Conservation (phyloP, 768 basidiomycete species). For the Boletellus emodensis region DNA sequence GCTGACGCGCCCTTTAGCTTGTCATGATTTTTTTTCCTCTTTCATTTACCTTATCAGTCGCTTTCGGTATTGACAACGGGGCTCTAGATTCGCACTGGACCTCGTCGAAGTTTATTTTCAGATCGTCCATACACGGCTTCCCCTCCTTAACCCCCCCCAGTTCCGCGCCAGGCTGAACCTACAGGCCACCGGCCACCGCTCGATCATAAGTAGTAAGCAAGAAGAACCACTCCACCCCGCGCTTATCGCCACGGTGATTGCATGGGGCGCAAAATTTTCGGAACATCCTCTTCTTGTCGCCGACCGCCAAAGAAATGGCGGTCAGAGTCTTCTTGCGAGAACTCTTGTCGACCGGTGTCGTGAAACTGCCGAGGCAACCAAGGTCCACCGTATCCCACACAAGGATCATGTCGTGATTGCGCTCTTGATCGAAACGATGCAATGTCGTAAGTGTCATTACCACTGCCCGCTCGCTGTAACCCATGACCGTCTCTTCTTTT, state of each 20-base stretch:
- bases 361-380: conserved; percentile 82
- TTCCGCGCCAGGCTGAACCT: conserved; percentile 71
- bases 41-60: conserved; percentile 29
- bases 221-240: conserved; percentile 60
- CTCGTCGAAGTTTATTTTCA: conserved; percentile 95
- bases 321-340: conserved; percentile 75
- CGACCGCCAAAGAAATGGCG: conserved; percentile 66
- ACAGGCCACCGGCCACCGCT: conserved; percentile 25
- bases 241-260: conserved; percentile 80
- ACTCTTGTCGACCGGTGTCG: conserved; percentile 75
- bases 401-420: conserved; percentile 80
- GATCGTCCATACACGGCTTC: conserved; percentile 83
- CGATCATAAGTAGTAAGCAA: conserved; percentile 18
- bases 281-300: conserved; percentile 81
- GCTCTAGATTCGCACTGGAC: conserved; percentile 81
- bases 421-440: conserved; percentile 76
- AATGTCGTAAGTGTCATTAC: conserved; percentile 70
- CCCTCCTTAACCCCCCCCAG: conserved; percentile 78
- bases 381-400: conserved; percentile 77
- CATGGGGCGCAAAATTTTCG: conserved; percentile 92
- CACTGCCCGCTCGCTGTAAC: neutral
- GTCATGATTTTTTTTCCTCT: conserved; percentile 21
- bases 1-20: conserved; percentile 20
- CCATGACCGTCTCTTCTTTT: conserved; percentile 7
- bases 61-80: conserved; percentile 9